Evolutionary conservation across 2,329 filamentous ascomycete genomes (phyloP).

Genomic region (Colletotrichum sojae): DNA sequence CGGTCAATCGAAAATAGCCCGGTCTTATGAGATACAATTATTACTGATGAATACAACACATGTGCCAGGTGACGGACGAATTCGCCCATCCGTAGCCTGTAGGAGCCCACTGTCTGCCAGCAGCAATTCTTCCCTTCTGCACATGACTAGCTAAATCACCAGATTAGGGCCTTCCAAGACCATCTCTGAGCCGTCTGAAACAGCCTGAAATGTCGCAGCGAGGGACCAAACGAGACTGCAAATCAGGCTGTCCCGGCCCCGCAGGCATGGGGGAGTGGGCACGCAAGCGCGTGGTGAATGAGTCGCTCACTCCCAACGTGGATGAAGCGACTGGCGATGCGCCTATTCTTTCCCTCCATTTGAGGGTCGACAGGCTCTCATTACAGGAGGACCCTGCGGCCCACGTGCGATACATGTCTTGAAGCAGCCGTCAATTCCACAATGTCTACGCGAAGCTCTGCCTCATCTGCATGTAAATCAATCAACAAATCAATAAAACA

Average conservation of each 20-base stretch:
- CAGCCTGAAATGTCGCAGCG: slow-evolving; percentile 25
- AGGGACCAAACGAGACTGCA: slow-evolving; percentile 18
- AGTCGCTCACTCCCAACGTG: slow-evolving; percentile 18
- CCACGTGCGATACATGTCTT: slow-evolving; percentile 20
- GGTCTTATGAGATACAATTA: background rate
- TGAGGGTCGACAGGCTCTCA: background rate
- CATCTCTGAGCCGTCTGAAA: slow-evolving; percentile 3
- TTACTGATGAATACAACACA: too few relatives aligned
- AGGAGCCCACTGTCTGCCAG: background rate
- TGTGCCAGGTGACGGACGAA: background rate
- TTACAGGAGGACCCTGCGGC: slow-evolving; percentile 13
- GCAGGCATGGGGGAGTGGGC: background rate
- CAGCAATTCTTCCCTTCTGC: background rate
- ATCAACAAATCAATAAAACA: background rate
- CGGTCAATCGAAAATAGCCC: background rate
- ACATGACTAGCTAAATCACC: slow-evolving; percentile 7
- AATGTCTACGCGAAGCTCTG: background rate
- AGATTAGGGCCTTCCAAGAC: slow-evolving; percentile 2
- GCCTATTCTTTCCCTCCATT: background rate
- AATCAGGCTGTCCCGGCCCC: slow-evolving; percentile 24
- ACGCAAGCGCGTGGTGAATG: slow-evolving; percentile 9
- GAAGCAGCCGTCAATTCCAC: slow-evolving; percentile 11
- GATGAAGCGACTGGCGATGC: slow-evolving; percentile 12
- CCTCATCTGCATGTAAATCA: slow-evolving; percentile 14
- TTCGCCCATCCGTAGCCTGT: background rate